Percentiles rank a stretch among this genome's conserved stretches.
Evolutionary conservation across 495 filamentous ascomycete species (phyloP).

Genomic region (Podospora pseudopauciseta): DNA sequence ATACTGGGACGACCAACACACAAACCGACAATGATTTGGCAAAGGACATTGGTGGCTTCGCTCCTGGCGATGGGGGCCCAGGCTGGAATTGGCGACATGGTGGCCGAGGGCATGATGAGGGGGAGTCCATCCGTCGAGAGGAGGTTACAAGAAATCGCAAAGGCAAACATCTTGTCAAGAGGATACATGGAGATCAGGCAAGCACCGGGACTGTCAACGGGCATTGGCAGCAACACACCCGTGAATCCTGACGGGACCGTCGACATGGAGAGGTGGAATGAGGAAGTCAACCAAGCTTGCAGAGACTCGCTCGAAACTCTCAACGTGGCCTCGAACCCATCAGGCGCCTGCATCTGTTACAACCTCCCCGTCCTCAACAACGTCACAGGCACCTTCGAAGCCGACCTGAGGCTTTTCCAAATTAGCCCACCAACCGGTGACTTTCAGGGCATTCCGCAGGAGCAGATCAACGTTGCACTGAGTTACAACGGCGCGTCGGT

Average conservation of each 20-base stretch:
- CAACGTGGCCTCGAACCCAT: slow-evolving; percentile 56
- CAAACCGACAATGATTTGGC: slow-evolving; percentile 31
- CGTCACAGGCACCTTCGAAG: slow-evolving; percentile 61
- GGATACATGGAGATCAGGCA: slow-evolving; percentile 25
- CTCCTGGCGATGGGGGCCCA: slow-evolving; percentile 30
- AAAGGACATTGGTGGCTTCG: slow-evolving; percentile 25
- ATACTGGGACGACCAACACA: slow-evolving; percentile 8
- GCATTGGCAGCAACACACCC: slow-evolving; percentile 15
- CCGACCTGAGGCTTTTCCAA: slow-evolving; percentile 66
- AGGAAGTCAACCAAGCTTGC: slow-evolving; percentile 51
- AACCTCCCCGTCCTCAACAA: slow-evolving; percentile 64
- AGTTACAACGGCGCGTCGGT: slow-evolving; percentile 59
- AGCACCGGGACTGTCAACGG: not conserved
- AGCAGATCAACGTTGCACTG: slow-evolving; percentile 56
- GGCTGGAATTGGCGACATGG: slow-evolving; percentile 26
- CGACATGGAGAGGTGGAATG: slow-evolving; percentile 51
- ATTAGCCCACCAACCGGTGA: slow-evolving; percentile 52
- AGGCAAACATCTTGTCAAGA: slow-evolving; percentile 19
- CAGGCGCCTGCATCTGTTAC: slow-evolving; percentile 75
- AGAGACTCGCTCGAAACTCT: slow-evolving; percentile 43
- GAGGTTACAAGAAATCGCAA: slow-evolving; percentile 30
- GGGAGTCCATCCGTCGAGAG: slow-evolving; percentile 21
- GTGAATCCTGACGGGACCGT: slow-evolving; percentile 33
- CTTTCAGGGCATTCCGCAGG: slow-evolving; percentile 54
- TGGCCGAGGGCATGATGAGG: slow-evolving; percentile 27